Evolutionary conservation across 2,329 filamentous ascomycete species (phyloP), one percentile per base, ranked within the genome.

Genomic region (Trichoderma atrobrunneum): DNA sequence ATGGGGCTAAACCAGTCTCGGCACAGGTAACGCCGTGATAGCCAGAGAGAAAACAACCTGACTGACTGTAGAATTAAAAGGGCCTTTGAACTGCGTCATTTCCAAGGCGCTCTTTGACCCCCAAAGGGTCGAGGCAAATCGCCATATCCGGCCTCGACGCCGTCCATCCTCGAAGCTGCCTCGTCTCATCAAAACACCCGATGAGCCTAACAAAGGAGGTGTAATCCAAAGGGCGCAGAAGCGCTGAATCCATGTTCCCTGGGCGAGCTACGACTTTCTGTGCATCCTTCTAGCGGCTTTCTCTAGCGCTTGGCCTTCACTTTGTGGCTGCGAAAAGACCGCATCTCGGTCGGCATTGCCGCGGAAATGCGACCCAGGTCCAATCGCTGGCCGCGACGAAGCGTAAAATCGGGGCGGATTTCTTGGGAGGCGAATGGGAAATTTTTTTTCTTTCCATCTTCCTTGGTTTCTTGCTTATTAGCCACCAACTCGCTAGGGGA

Each of bases 221-320:
- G 43, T 64, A 24, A 70, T 28, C 56, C n/a, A 7, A 63, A 71
- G 68, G 68, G 68, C 60, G 68, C 21, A 28, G 24, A 36, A n/a
- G 7, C 26, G 16, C 39, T 43, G 16, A 43, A 43, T 43, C 39
- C 7, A 54, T n/a, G 21, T 14, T 12, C 56, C 48, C 16, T 36
- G 21, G 34, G 21, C 16, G 39, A 34, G 48, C 30, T 21, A 60
- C 43, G 26, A 18, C 59, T 70, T 70, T 71, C 68, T 63, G 32
- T 64, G 60, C 68, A 51, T 63, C 60, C 60, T 71, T 71, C 68
- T 71, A 71, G 68, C 68, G 68, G 43, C 32, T 30, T 71, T 71
- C 68, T 63, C 48, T 71, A 64, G 43, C 60, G 68, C 68, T 71
- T 71, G 60, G 65, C 65, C 26, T 18, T 39, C 36, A 11, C 51